Percentiles rank a stretch among this genome's conserved stretches.
Conservation (phyloP, 306 rosid genomes). For the Quillaja saponaria region DNA sequence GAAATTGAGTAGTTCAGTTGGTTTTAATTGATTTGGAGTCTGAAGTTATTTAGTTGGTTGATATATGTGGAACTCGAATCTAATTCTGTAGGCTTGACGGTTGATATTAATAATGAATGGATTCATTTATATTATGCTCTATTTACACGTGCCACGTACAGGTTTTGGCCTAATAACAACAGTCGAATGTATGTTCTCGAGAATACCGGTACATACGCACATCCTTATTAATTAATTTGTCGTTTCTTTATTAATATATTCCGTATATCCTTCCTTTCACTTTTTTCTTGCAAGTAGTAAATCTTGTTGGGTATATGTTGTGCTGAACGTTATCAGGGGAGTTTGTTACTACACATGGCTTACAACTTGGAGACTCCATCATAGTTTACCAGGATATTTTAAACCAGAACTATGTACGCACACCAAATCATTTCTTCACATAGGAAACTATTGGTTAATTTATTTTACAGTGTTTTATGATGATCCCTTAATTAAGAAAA, state of each 20-base stretch:
- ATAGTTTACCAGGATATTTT: slow-evolving; percentile 62
- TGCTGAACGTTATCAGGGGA: slow-evolving; percentile 56
- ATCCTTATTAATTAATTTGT: no score
- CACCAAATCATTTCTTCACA: no score
- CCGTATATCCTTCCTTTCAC: background rate
- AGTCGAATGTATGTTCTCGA: slow-evolving; percentile 98
- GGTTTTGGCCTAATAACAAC: slow-evolving; percentile 97
- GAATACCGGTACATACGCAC: slow-evolving; percentile 71
- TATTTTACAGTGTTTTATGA: no score
- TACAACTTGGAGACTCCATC: slow-evolving; percentile 73
- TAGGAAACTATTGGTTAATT: no score
- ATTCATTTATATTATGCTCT: background rate
- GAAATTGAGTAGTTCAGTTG: no score
- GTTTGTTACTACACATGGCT: slow-evolving; percentile 70
- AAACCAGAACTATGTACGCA: slow-evolving; percentile 65
- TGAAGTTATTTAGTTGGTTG: slow-evolving; percentile 1
- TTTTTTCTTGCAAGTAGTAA: background rate
- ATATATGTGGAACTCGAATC: background rate
- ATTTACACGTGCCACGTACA: slow-evolving; percentile 39
- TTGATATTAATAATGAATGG: no score
- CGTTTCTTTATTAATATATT: no score
- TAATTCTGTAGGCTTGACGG: no score
- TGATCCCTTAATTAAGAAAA: no score
- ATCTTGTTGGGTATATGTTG: background rate
- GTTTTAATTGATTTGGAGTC: slow-evolving; percentile 6